Evolutionary conservation across 2,329 filamentous ascomycete species (phyloP).

Genomic region (Cytospora chrysosperma): DNA sequence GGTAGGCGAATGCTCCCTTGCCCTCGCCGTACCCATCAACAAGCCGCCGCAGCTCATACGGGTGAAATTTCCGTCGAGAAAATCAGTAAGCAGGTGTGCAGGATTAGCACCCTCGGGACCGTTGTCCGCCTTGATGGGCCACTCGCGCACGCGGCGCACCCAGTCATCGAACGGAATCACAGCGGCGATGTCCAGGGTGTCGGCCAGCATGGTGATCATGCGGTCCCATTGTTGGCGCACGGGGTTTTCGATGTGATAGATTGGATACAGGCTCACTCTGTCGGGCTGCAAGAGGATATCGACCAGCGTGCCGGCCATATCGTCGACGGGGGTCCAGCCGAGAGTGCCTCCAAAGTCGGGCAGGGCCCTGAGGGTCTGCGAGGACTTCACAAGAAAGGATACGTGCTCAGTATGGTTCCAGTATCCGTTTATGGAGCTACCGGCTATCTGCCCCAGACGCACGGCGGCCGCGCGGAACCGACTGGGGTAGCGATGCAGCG

Average conservation of each 20-base stretch:
- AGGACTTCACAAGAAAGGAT: constrained; percentile 47
- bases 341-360: too few relatives aligned
- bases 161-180: constrained; percentile 33
- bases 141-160: constrained; percentile 31
- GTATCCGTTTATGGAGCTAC: constrained; percentile 47
- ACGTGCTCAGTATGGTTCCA: constrained; percentile 57
- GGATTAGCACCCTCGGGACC: constrained; percentile 28
- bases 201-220: constrained; percentile 8
- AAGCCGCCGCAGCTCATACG: constrained; percentile 34
- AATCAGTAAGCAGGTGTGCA: constrained; percentile 29
- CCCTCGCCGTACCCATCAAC: constrained; percentile 30
- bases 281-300: constrained; percentile 32
- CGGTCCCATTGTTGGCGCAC: not conserved
- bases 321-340: too few relatives aligned
- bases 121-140: constrained; percentile 27
- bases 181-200: constrained; percentile 26
- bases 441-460: constrained; percentile 53
- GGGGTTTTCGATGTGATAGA: constrained; percentile 18
- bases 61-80: constrained; percentile 32
- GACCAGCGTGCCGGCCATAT: constrained; percentile 29
- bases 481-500: constrained; percentile 41
- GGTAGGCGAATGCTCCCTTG: constrained; percentile 27
- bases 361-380: too few relatives aligned
- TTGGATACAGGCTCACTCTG: not conserved
- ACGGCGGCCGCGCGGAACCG: constrained; percentile 44